These are phyloP conservation scores for Madurella fahalii DNA, from an alignment of 2,329 filamentous ascomycete genomes.

Conservation along the genomic window DNA sequence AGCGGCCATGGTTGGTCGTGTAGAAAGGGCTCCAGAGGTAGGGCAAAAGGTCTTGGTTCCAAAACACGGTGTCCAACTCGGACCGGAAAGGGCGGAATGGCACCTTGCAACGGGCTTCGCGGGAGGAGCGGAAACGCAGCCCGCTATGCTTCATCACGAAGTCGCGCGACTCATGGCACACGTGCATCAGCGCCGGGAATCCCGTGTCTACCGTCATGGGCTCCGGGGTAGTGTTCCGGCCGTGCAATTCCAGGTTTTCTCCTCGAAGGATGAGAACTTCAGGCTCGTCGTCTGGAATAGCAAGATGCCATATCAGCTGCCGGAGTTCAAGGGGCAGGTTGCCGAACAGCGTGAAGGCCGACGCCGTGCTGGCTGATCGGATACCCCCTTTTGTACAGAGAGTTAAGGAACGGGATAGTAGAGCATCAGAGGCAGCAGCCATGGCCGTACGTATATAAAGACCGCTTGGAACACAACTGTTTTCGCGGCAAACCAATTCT, in stretches of 20 bases:
- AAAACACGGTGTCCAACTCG: constrained; percentile 1
- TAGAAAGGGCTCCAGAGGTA: not conserved
- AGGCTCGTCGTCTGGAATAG: constrained; percentile 1
- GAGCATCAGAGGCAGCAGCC: too few species aligned
- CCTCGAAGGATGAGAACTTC: not conserved
- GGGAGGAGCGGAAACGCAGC: not conserved
- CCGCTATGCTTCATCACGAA: not conserved
- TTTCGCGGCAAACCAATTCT: too few species aligned
- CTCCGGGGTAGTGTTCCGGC: not conserved
- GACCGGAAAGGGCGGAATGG: constrained; percentile 2
- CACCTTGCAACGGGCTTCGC: not conserved
- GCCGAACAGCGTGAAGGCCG: not conserved
- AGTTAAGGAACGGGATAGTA: too few species aligned
- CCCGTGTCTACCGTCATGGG: constrained; percentile 3
- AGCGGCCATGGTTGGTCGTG: not conserved
- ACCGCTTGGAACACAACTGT: too few species aligned
- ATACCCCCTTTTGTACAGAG: too few species aligned
- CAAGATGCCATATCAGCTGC: constrained; percentile 1
- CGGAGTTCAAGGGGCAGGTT: not conserved
- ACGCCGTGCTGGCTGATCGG: not conserved
- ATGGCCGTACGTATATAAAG: too few species aligned
- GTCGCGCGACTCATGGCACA: constrained; percentile 5
- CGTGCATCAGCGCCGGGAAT: constrained; percentile 4
- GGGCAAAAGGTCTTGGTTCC: not conserved
- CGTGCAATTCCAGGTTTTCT: not conserved